Conservation (phyloP, 257 asterid genomes). For the Avicennia marina region DNA sequence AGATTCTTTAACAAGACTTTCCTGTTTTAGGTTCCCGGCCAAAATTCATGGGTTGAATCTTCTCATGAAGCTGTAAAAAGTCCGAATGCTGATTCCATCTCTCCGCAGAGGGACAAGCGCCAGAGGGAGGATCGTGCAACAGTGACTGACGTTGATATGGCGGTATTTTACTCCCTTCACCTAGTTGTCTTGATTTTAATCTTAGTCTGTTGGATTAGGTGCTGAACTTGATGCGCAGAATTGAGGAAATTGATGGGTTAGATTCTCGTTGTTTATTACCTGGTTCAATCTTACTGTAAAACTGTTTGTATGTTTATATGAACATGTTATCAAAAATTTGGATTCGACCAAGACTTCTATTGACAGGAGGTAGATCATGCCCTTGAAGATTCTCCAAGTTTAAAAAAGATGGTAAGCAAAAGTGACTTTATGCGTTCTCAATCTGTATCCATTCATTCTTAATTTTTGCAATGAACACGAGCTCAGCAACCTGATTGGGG, state of each 20-base stretch:
- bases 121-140: slow-evolving; percentile 60
- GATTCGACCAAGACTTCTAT: slow-evolving; percentile 17
- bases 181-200: slow-evolving; percentile 9
- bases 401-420: slow-evolving; percentile 63
- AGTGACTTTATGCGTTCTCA: slow-evolving; percentile 8
- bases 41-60: slow-evolving; percentile 69
- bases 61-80: slow-evolving; percentile 28
- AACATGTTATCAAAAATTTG: no score
- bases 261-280: no score
- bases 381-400: slow-evolving; percentile 46
- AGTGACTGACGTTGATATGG: slow-evolving; percentile 45
- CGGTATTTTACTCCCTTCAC: slow-evolving; percentile 30
- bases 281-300: no score
- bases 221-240: no score
- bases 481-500: no score
- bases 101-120: slow-evolving; percentile 68
- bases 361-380: slow-evolving; percentile 46
- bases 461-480: no score
- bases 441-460: no score
- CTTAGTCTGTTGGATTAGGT: not conserved
- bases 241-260: no score
- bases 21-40: slow-evolving; percentile 73
- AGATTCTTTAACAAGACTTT: not conserved
- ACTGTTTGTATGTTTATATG: no score
- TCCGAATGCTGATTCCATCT: slow-evolving; percentile 18